Percentiles rank a stretch among this genome's conserved stretches.
These are phyloP conservation scores for Rhododendron williamsianum DNA, from an alignment of 148 eudicot species.

Conservation along the genomic window DNA sequence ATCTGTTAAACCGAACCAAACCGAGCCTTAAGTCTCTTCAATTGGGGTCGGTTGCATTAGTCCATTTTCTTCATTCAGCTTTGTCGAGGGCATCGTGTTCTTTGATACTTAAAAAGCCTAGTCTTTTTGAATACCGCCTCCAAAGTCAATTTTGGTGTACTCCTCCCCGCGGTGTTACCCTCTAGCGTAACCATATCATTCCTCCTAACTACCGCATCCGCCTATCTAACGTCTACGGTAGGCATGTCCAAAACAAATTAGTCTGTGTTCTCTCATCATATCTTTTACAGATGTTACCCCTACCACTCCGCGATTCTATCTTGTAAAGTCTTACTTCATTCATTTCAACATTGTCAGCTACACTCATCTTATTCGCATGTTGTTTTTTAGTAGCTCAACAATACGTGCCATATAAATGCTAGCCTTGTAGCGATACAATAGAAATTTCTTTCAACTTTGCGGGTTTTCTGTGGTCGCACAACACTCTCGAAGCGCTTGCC, in stretches of 20 bases:
- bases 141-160: no score
- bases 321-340: no score
- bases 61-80: not conserved
- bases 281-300: not conserved
- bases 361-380: not conserved
- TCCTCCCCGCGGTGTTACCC: no score
- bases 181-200: no score
- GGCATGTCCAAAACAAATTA: not conserved
- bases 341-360: not conserved
- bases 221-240: not conserved
- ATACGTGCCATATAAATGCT: not conserved
- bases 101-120: not conserved
- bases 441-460: not conserved
- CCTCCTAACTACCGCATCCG: not conserved
- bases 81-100: not conserved
- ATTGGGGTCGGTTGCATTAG: not conserved
- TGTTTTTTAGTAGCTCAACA: not conserved
- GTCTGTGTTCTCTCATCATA: not conserved
- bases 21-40: not conserved
- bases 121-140: not conserved
- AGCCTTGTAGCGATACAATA: not conserved
- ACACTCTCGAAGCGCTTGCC: not conserved
- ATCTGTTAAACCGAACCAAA: not conserved
- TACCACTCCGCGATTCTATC: not conserved
- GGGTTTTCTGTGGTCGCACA: not conserved